Percentiles rank a stretch among this genome's conserved stretches.
phyloP scores from a whole-genome alignment of 441 rosid genomes.

The Pelargonium cotyledonis region DNA sequence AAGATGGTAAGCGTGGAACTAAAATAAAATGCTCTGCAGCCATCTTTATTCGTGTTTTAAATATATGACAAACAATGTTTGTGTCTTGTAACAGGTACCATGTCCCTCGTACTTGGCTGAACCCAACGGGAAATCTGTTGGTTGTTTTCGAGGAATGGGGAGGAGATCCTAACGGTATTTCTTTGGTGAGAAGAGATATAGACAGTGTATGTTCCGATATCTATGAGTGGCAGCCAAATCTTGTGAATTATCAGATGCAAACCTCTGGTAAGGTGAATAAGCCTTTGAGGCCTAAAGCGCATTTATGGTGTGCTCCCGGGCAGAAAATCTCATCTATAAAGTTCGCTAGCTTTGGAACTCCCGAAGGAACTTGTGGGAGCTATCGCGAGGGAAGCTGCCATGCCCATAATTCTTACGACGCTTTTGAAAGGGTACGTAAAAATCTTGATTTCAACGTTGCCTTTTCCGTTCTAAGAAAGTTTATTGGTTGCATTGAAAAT shows the following conservation, averaged over 20 bases:
- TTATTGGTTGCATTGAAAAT: too few species aligned
- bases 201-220: conserved; percentile 88
- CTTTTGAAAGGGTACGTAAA: conserved; percentile 69
- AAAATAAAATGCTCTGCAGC: conserved; percentile 3
- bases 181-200: conserved; percentile 72
- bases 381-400: conserved; percentile 80
- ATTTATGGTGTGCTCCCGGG: conserved; percentile 68
- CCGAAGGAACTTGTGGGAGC: conserved; percentile 84
- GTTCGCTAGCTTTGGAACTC: conserved; percentile 96
- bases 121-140: conserved; percentile 74
- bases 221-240: conserved; percentile 87
- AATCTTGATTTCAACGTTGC: not conserved
- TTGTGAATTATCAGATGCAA: conserved; percentile 72
- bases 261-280: conserved; percentile 74
- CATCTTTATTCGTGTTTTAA: conserved; percentile 2
- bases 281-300: conserved; percentile 84
- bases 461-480: too few species aligned
- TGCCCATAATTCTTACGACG: conserved; percentile 85
- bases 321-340: conserved; percentile 70
- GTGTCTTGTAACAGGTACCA: conserved; percentile 56
- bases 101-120: conserved; percentile 85
- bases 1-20: conserved; percentile 52
- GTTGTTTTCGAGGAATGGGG: conserved; percentile 98
- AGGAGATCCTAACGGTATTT: conserved; percentile 81
- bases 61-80: conserved; percentile 8